Evolutionary conservation across 2,329 filamentous ascomycete species (phyloP).

Genomic region (Colletotrichum tropicale): DNA sequence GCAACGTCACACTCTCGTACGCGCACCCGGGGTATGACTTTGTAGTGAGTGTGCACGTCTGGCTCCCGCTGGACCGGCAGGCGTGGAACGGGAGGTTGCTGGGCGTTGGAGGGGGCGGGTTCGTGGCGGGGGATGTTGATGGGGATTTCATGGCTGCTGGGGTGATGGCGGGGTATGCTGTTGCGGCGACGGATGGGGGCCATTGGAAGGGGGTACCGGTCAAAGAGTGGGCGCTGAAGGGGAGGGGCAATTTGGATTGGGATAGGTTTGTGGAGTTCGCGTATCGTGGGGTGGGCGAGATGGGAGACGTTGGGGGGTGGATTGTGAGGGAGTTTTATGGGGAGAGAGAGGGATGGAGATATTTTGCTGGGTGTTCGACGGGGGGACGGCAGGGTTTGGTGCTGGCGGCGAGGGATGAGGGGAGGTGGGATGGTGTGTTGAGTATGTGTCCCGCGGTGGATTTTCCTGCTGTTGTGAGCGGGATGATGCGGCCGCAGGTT

Average conservation of each 20-base stretch:
- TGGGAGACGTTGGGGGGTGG: conserved; percentile 51
- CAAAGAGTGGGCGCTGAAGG: conserved; percentile 19
- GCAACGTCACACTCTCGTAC: conserved; percentile 22
- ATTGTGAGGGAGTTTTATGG: conserved; percentile 53
- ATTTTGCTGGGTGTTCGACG: conserved; percentile 64
- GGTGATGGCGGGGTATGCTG: conserved; percentile 34
- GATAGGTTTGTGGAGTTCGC: background rate
- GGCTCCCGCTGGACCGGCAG: conserved; percentile 6
- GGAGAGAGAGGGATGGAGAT: conserved; percentile 40
- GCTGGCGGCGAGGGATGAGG: conserved; percentile 54
- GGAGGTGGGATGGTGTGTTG: conserved; percentile 64
- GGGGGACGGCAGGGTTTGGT: conserved; percentile 65
- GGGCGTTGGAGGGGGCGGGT: conserved; percentile 22
- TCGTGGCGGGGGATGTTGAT: background rate
- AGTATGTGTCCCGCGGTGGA: conserved; percentile 48
- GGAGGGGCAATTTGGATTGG: conserved; percentile 1
- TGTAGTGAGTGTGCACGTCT: conserved; percentile 3
- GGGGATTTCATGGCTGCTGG: conserved; percentile 25
- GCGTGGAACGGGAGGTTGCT: conserved; percentile 21
- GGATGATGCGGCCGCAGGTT: background rate
- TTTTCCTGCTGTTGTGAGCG: background rate
- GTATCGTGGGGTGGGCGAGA: conserved; percentile 21
- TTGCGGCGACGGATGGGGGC: conserved; percentile 27
- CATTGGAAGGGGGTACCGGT: background rate
- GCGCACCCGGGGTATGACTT: conserved; percentile 1